A percentile compares a stretch with the other conserved stretches of the same genome.
Conservation (phyloP, 106 monocot genomes). For the Phalaenopsis equestris region DNA sequence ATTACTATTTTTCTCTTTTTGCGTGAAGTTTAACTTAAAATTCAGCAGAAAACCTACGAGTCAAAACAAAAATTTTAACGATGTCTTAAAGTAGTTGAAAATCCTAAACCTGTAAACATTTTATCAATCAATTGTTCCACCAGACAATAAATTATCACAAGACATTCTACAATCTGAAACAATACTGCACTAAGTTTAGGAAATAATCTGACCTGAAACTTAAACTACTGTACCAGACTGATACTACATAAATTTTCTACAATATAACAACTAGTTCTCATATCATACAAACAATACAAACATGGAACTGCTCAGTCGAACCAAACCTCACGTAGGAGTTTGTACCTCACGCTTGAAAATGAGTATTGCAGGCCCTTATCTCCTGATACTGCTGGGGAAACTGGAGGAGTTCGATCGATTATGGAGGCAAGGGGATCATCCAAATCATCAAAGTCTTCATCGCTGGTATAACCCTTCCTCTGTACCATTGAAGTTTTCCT, state of each 20-base stretch:
- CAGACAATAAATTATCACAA: no score
- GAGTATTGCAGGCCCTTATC: slow-evolving; percentile 1
- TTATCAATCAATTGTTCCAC: no score
- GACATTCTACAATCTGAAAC: no score
- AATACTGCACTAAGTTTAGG: no score
- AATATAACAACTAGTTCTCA: not conserved
- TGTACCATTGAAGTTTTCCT: slow-evolving; percentile 53
- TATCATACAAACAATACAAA: not conserved
- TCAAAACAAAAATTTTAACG: no score
- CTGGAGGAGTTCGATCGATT: slow-evolving; percentile 28
- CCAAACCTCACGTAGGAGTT: slow-evolving; percentile 64
- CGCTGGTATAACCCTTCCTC: slow-evolving; percentile 81
- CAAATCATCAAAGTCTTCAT: slow-evolving; percentile 78
- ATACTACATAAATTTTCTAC: not conserved
- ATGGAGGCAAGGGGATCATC: slow-evolving; percentile 60
- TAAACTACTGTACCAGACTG: no score
- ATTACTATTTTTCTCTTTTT: no score
- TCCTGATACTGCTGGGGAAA: slow-evolving; percentile 4
- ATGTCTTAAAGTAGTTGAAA: no score
- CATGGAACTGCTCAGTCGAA: slow-evolving; percentile 17
- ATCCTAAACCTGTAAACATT: no score
- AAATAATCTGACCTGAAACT: no score
- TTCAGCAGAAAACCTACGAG: no score
- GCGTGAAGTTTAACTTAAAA: no score
- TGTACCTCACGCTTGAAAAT: slow-evolving; percentile 31